Base-by-base conservation (phyloP, 2,329 filamentous ascomycete genomes). In the Alternaria alternata region DNA sequence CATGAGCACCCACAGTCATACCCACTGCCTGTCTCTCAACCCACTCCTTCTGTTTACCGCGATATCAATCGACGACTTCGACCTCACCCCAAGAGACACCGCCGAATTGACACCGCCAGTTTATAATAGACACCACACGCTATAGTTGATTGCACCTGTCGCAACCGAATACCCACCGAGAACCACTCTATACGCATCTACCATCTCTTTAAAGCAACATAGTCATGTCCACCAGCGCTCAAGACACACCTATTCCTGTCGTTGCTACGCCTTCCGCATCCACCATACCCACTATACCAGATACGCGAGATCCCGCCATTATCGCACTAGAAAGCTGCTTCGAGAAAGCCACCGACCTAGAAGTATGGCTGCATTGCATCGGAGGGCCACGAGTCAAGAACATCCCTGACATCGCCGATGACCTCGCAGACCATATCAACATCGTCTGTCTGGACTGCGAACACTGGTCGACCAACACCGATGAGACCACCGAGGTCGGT, bases 371-470 rank as follows among this genome's bases (percentile, higher is more conserved):
- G 0, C 58, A 65, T 8, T 63, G 57, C 20, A 49, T 65, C 2
- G 65, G 65, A 3, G 28, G 59, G 3, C 36, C 36, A 8, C 36
- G n/a, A 0, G 4, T 39, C 14, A 14, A 39, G 0, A 30, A 48
- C 11, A 59, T 64, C 14, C 62, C 62, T 1, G 22, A 16, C 4
- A 48, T 61, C 11, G 58, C 63, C 2, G 24, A 57, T 0, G 44
- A 57, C 0, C 61, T 73, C 7, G 62, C 64, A 0, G 28, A 65
- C 2, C 57, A 67, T 20, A 59, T 61, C 1, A 51, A 70, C 12
- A 39, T 69, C 0, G 49, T 74, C 7, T 70, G 67, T 30, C 28
- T 74, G 4, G 71, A 74, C 38, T 68, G 65, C 1, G 71, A 74
- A 46, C 67, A 68, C 11, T 70, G 64, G 54, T 69, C 66, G 0